A percentile compares a stretch with the other conserved stretches of the same genome.
These are phyloP conservation scores for Suhomyces sp. DNA, from an alignment of 805 yeast genomes.

Conservation along the genomic window DNA sequence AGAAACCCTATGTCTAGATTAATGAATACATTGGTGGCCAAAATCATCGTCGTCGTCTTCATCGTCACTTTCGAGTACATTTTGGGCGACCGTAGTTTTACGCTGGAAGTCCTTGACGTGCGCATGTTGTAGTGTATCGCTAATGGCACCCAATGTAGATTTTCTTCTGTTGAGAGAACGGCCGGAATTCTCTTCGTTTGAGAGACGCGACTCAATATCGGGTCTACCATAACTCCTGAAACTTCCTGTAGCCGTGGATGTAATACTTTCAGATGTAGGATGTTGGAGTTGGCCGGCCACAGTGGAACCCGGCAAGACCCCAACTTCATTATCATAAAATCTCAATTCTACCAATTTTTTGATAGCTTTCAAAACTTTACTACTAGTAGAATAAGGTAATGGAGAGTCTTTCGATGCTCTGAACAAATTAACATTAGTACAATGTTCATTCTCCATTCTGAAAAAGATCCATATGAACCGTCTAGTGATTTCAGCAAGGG, in stretches of 20 bases:
- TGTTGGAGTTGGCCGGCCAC: background rate
- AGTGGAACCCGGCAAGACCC: background rate
- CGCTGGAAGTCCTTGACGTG: conserved; percentile 86
- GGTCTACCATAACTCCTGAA: background rate
- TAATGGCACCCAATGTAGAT: conserved; percentile 43
- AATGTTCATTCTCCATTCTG: conserved; percentile 95
- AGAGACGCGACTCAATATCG: conserved; percentile 14
- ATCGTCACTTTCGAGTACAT: conserved; percentile 28
- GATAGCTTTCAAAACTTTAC: conserved; percentile 34
- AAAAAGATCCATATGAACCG: conserved; percentile 87
- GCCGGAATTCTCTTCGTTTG: conserved; percentile 8
- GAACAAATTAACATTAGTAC: conserved; percentile 79
- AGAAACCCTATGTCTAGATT: conserved; percentile 12
- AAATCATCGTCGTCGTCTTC: conserved; percentile 22
- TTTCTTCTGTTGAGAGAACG: conserved; percentile 16
- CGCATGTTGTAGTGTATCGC: conserved; percentile 63
- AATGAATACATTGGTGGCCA: conserved; percentile 22
- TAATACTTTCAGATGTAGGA: background rate
- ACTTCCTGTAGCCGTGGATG: background rate
- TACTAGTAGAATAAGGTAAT: conserved; percentile 63
- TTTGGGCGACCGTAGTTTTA: conserved; percentile 36
- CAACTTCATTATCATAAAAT: conserved; percentile 15
- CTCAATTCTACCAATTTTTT: conserved; percentile 34
- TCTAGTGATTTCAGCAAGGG: conserved; percentile 76
- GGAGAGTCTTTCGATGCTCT: conserved; percentile 87